phyloP scores from a whole-genome alignment of 2,329 filamentous ascomycete genomes.

The Ophiocordyceps unilateralis region DNA sequence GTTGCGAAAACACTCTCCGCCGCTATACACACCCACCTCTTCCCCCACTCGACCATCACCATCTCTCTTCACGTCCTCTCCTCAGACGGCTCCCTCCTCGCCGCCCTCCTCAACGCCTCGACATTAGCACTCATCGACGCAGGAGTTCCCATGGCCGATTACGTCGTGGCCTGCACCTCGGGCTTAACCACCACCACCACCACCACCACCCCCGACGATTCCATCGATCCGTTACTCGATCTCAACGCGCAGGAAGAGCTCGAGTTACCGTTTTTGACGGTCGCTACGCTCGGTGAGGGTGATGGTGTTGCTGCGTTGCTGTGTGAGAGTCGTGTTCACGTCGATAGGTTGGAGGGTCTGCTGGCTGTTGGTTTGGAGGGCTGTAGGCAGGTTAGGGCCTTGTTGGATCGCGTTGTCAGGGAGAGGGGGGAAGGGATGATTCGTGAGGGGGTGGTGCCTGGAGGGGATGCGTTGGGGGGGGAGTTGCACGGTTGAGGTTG shows the following conservation, averaged over 20 bases:
- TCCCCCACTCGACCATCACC: conserved; percentile 71
- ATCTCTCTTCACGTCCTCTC: conserved; percentile 76
- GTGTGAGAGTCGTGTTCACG: conserved; percentile 79
- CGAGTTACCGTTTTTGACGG: conserved; percentile 76
- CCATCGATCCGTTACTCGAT: conserved; percentile 61
- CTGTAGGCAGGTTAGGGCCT: conserved; percentile 67
- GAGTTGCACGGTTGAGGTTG: not conserved
- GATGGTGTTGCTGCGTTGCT: conserved; percentile 66
- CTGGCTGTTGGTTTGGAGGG: conserved; percentile 82
- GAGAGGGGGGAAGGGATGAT: conserved; percentile 50
- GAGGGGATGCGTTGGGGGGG: conserved; percentile 10
- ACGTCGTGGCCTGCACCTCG: conserved; percentile 74
- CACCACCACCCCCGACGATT: conserved; percentile 46
- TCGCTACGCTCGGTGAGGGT: conserved; percentile 58
- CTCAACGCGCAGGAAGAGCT: conserved; percentile 66
- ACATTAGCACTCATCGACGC: conserved; percentile 89
- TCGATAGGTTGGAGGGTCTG: conserved; percentile 74
- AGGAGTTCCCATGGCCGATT: conserved; percentile 87
- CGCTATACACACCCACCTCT: conserved; percentile 71
- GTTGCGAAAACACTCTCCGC: conserved; percentile 61
- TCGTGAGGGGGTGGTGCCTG: conserved; percentile 34
- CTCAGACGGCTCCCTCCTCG: conserved; percentile 78
- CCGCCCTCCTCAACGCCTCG: conserved; percentile 76
- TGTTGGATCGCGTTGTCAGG: conserved; percentile 66
- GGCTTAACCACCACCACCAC: conserved; percentile 60